These are phyloP conservation scores for Coniochaeta hoffmannii DNA, from an alignment of 2,329 filamentous ascomycete genomes.

Conservation along the genomic window DNA sequence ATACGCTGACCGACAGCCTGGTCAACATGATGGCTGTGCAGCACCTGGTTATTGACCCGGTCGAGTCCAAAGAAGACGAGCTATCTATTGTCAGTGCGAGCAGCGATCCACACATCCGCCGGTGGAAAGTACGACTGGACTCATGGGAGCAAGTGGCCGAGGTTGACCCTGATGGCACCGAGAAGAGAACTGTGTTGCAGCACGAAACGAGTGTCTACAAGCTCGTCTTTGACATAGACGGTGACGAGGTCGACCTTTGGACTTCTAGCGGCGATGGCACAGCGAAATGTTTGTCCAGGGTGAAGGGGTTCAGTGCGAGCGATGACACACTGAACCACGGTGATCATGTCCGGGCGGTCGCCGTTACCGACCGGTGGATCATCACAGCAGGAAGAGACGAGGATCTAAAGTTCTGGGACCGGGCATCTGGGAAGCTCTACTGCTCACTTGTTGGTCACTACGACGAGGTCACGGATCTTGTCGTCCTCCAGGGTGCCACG, in stretches of 20 bases:
- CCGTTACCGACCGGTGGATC: constrained; percentile 68
- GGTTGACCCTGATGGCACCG: constrained; percentile 30
- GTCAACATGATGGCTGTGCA: constrained; percentile 70
- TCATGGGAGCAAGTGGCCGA: constrained; percentile 48
- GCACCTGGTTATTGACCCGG: constrained; percentile 67
- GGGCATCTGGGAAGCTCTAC: constrained; percentile 61
- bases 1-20: constrained; percentile 69
- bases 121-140: constrained; percentile 58
- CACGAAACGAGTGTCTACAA: constrained; percentile 91
- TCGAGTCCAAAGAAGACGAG: constrained; percentile 39
- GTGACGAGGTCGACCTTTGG: constrained; percentile 70
- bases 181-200: constrained; percentile 54
- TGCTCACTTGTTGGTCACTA: constrained; percentile 77
- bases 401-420: constrained; percentile 84
- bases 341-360: constrained; percentile 82
- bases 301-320: constrained; percentile 58
- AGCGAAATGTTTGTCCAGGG: constrained; percentile 68
- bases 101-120: constrained; percentile 71
- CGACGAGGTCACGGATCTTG: constrained; percentile 82
- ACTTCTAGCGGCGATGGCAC: constrained; percentile 90
- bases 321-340: constrained; percentile 73
- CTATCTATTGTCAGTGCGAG: constrained; percentile 69
- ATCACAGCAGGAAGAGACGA: constrained; percentile 88
- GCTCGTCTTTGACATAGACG: constrained; percentile 59
- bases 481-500: constrained; percentile 45